Evolutionary conservation across 441 rosid genomes (phyloP).

Genomic region (Geranium incanum): DNA sequence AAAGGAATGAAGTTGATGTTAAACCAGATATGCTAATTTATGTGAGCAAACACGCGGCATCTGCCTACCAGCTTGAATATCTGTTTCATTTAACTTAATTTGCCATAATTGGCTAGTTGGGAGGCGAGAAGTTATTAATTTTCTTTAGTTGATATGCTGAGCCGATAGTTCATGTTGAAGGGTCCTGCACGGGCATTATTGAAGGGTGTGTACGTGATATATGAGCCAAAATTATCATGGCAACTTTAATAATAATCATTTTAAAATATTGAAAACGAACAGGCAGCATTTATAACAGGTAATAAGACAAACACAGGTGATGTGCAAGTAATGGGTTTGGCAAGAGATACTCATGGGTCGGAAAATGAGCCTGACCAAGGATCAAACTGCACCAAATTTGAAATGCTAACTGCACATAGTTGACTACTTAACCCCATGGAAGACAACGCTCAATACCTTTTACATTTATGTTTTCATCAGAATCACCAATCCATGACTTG

Average conservation of each 20-base stretch:
- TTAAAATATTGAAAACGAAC: too few species aligned
- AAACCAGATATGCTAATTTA: conserved; percentile 1
- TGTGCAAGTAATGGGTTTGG: neutral
- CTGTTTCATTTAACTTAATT: neutral
- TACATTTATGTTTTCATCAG: conserved; percentile 32
- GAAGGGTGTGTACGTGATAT: neutral
- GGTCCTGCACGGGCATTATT: neutral
- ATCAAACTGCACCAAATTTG: neutral
- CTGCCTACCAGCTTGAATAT: neutral
- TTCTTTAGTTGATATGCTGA: neutral
- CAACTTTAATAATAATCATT: neutral
- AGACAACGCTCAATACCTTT: conserved; percentile 45
- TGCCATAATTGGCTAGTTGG: neutral
- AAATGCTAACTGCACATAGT: neutral
- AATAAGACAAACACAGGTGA: neutral
- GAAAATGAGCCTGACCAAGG: neutral
- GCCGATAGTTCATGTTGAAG: neutral
- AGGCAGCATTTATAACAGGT: too few species aligned
- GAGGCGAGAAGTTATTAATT: neutral
- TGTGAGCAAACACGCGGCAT: neutral
- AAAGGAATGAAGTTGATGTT: neutral
- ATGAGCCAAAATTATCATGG: neutral
- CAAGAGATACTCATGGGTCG: neutral
- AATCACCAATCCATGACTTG: conserved; percentile 49
- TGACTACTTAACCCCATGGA: conserved; percentile 10